These are phyloP conservation scores for Cystofilobasidium ferigula DNA, from an alignment of 768 basidiomycete genomes.

Conservation along the genomic window DNA sequence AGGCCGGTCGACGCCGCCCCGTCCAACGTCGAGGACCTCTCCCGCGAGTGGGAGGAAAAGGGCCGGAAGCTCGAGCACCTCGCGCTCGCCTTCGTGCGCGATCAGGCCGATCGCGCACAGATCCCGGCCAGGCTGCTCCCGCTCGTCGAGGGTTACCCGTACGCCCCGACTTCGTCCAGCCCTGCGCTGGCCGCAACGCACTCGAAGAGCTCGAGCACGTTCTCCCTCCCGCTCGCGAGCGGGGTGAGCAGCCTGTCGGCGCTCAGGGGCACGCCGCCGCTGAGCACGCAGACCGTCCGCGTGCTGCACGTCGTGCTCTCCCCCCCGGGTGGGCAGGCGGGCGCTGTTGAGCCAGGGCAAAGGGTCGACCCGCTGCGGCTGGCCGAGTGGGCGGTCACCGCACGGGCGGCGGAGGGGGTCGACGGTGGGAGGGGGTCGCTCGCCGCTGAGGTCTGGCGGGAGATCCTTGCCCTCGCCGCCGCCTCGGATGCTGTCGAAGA, in stretches of 20 bases:
- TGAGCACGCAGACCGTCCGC: neutral
- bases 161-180: neutral
- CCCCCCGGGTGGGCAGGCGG: neutral
- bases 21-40: neutral
- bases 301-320: neutral
- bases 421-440: neutral
- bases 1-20: neutral
- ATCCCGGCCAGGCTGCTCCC: neutral
- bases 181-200: too few relatives aligned
- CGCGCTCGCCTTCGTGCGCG: neutral
- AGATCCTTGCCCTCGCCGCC: neutral
- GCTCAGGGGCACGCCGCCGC: too few relatives aligned
- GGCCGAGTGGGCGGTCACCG: neutral
- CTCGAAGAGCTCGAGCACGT: neutral
- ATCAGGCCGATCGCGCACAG: too few relatives aligned
- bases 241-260: too few relatives aligned
- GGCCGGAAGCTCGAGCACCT: neutral
- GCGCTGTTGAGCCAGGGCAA: neutral
- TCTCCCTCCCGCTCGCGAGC: neutral
- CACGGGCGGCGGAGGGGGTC: neutral
- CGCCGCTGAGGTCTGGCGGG: neutral
- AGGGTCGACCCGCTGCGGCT: neutral
- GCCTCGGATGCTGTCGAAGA: neutral
- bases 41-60: neutral
- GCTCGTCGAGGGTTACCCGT: neutral